phyloP scores from a whole-genome alignment of 225 moss, liverwort and hornwort species.

The Antitrichia curtipendula region DNA sequence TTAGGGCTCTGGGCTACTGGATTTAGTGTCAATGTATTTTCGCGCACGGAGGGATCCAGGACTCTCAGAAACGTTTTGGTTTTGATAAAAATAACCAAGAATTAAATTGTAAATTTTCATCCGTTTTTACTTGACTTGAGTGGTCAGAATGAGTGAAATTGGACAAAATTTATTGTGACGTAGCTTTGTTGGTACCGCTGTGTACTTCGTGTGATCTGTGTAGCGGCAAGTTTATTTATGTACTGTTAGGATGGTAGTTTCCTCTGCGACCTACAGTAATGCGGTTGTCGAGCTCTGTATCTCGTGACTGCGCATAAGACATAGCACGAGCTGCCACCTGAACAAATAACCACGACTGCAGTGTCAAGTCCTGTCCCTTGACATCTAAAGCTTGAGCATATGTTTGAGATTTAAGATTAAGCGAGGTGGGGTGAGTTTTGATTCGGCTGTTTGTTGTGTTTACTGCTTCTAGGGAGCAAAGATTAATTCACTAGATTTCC shows the following conservation, averaged over 20 bases:
- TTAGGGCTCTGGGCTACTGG: background rate
- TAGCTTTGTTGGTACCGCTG: background rate
- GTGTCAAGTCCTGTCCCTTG: background rate
- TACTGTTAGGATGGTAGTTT: background rate
- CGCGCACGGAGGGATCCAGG: background rate
- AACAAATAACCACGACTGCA: background rate
- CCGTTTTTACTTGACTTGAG: background rate
- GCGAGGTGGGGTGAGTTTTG: background rate
- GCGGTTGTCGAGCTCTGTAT: background rate
- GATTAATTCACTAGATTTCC: slow-evolving; percentile 80
- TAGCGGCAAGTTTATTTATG: background rate
- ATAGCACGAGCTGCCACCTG: background rate
- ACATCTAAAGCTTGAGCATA: background rate
- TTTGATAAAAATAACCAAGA: no score
- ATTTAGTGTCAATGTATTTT: background rate
- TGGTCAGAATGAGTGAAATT: background rate
- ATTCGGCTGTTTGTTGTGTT: background rate
- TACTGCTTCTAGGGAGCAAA: slow-evolving; percentile 43
- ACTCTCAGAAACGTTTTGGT: background rate
- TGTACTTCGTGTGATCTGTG: background rate
- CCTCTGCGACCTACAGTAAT: background rate
- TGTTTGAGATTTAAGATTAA: background rate
- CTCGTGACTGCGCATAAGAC: background rate
- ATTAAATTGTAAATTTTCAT: no score
- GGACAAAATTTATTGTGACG: background rate